A percentile compares a stretch with the other conserved stretches of the same genome.
Conservation (phyloP, 495 filamentous ascomycete genomes). For the Hyaloscypha bicolor region DNA sequence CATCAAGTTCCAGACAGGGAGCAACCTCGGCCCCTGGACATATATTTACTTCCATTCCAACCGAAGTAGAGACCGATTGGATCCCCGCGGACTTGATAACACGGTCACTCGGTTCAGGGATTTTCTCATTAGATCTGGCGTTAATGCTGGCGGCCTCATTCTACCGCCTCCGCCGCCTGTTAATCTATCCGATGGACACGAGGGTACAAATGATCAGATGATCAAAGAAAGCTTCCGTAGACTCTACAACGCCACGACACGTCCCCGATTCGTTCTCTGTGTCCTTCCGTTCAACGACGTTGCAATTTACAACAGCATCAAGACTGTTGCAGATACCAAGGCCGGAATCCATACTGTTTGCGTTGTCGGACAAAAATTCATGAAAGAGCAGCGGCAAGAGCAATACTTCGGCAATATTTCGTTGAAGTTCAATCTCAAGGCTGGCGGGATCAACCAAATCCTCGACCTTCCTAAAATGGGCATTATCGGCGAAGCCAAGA, state of each 20-base stretch:
- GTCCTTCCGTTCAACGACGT: conserved; percentile 56
- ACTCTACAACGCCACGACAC: conserved; percentile 21
- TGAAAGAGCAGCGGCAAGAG: conserved; percentile 37
- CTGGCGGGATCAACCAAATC: conserved; percentile 76
- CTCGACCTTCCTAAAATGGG: conserved; percentile 52
- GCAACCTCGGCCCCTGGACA: conserved; percentile 43
- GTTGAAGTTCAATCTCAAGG: conserved; percentile 85
- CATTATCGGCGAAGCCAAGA: conserved; percentile 63
- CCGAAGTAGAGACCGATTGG: neutral
- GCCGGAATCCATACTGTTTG: conserved; percentile 69
- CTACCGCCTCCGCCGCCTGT: neutral
- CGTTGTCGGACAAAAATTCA: conserved; percentile 55
- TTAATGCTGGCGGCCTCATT: conserved; percentile 41
- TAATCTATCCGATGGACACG: conserved; percentile 16
- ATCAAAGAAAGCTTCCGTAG: conserved; percentile 24
- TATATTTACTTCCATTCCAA: conserved; percentile 22
- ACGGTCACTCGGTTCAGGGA: conserved; percentile 37
- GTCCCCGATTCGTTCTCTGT: conserved; percentile 57
- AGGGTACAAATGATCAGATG: conserved; percentile 19
- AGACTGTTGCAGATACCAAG: conserved; percentile 64
- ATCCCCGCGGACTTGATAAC: conserved; percentile 8
- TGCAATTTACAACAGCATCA: conserved; percentile 66
- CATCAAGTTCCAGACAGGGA: conserved; percentile 44
- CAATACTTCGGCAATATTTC: conserved; percentile 75
- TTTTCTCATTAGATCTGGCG: conserved; percentile 40